phyloP scores from a whole-genome alignment of 768 basidiomycete species.

The Galerina marginata region DNA sequence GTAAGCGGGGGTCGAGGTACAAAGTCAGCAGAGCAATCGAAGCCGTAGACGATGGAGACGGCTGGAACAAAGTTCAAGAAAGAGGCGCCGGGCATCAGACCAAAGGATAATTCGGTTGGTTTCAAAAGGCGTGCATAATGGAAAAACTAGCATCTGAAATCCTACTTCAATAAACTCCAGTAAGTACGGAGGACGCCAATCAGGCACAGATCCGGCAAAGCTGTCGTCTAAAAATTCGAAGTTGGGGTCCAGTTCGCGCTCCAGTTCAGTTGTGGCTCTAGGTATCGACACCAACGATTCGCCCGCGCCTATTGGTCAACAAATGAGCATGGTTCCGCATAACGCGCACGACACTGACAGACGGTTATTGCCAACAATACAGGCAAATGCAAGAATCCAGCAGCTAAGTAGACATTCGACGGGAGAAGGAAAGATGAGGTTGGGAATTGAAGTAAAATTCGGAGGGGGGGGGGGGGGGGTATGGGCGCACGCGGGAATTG shows the following conservation, averaged over 20 bases:
- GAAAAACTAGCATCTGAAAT: background rate
- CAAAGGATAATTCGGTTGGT: background rate
- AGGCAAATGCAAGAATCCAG: too few relatives aligned
- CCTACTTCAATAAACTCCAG: slow-evolving; percentile 47
- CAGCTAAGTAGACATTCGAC: too few relatives aligned
- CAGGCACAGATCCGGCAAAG: slow-evolving; percentile 31
- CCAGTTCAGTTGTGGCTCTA: slow-evolving; percentile 49
- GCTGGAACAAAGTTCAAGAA: too few relatives aligned
- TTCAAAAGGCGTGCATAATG: background rate
- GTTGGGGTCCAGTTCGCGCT: slow-evolving; percentile 43
- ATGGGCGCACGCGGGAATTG: too few relatives aligned
- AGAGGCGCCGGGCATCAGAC: background rate
- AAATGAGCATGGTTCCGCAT: slow-evolving; percentile 3
- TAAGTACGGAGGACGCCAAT: slow-evolving; percentile 45
- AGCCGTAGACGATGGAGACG: too few relatives aligned
- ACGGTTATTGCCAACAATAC: too few relatives aligned
- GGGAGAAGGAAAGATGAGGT: too few relatives aligned
- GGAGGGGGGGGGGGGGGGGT: too few relatives aligned
- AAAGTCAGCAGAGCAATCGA: too few relatives aligned
- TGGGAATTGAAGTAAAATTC: too few relatives aligned
- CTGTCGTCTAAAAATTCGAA: slow-evolving; percentile 32
- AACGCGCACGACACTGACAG: slow-evolving; percentile 18
- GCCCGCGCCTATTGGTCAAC: slow-evolving; percentile 54
- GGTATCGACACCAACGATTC: slow-evolving; percentile 63
- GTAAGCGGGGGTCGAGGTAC: too few relatives aligned